Percentiles rank a stretch among this genome's conserved stretches.
These are phyloP conservation scores for Penicillium sp. DNA, from an alignment of 2,329 filamentous ascomycete species.

Conservation along the genomic window DNA sequence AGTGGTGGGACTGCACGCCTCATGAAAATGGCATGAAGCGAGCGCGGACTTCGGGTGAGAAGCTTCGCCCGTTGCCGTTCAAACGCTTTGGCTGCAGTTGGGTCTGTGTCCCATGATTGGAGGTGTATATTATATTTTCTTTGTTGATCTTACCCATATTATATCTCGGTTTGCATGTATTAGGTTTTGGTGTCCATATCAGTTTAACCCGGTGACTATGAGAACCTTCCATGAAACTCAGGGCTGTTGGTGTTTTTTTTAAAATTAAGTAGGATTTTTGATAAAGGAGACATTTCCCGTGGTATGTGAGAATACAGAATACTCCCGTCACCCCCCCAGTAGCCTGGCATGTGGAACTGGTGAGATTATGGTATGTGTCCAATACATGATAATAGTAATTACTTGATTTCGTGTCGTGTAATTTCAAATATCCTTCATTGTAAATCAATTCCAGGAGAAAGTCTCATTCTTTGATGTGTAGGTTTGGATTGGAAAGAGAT, in stretches of 20 bases:
- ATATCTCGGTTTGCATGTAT: slow-evolving; percentile 12
- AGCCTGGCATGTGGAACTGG: no score
- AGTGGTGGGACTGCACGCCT: slow-evolving; percentile 46
- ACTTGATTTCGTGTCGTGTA: no score
- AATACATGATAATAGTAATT: no score
- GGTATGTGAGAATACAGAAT: no score
- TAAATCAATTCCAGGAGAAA: no score
- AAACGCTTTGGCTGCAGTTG: slow-evolving; percentile 42
- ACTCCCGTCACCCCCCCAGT: no score
- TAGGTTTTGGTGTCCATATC: slow-evolving; percentile 6
- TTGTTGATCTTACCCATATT: not conserved
- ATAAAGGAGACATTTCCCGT: no score
- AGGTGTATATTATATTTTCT: not conserved
- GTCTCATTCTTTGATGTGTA: not conserved
- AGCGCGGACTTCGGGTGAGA: slow-evolving; percentile 31
- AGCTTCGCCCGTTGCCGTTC: slow-evolving; percentile 41
- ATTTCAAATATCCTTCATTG: no score
- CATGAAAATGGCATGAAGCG: slow-evolving; percentile 40
- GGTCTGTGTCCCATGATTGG: slow-evolving; percentile 33
- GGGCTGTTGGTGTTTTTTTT: no score
- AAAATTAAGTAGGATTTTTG: no score
- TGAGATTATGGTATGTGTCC: no score
- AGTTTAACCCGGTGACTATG: not conserved
- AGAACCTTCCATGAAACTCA: not conserved
- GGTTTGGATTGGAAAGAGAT: not conserved